A percentile compares a stretch with the other conserved stretches of the same genome.
Evolutionary conservation across 2,329 filamentous ascomycete species (phyloP).

Genomic region (Tolypocladium capitatum): DNA sequence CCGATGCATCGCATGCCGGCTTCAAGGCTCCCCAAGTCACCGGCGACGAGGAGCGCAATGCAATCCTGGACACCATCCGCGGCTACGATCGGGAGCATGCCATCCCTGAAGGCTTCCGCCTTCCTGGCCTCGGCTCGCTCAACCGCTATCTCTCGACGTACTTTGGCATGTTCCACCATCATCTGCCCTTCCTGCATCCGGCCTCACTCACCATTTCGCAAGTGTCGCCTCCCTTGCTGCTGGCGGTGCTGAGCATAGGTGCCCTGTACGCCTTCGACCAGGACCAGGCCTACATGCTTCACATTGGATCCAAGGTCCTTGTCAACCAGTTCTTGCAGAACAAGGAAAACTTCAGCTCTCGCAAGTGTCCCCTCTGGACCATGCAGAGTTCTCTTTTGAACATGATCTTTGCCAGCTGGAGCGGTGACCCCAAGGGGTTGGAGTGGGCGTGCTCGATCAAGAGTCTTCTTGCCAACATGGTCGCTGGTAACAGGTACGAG

Average conservation of each 20-base stretch:
- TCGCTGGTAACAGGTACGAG: slow-evolving; percentile 92
- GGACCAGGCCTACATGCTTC: slow-evolving; percentile 90
- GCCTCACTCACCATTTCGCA: slow-evolving; percentile 74
- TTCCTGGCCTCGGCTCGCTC: slow-evolving; percentile 66
- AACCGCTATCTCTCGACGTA: slow-evolving; percentile 93
- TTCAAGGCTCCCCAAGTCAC: slow-evolving; percentile 67
- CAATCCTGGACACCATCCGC: slow-evolving; percentile 77
- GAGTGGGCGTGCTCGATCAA: slow-evolving; percentile 99
- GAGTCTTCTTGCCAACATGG: slow-evolving; percentile 96
- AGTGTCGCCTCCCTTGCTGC: slow-evolving; percentile 67
- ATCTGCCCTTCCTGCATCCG: slow-evolving; percentile 89
- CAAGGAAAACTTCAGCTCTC: slow-evolving; percentile 96
- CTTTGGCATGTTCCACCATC: slow-evolving; percentile 94
- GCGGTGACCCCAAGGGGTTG: slow-evolving; percentile 89
- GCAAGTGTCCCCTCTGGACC: slow-evolving; percentile 93
- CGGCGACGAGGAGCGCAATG: slow-evolving; percentile 72
- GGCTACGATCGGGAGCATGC: slow-evolving; percentile 67
- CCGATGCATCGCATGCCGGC: slow-evolving; percentile 49
- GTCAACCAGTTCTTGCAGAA: slow-evolving; percentile 96
- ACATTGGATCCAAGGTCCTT: slow-evolving; percentile 93
- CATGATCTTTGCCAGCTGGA: slow-evolving; percentile 99
- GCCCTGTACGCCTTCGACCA: slow-evolving; percentile 95
- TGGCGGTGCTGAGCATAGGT: slow-evolving; percentile 88
- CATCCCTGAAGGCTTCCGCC: slow-evolving; percentile 77
- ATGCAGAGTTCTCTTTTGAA: slow-evolving; percentile 96